A percentile compares a stretch with the other conserved stretches of the same genome.
phyloP scores from a whole-genome alignment of 352 stramenopile genomes.

The Globisporangium abappressorium region DNA sequence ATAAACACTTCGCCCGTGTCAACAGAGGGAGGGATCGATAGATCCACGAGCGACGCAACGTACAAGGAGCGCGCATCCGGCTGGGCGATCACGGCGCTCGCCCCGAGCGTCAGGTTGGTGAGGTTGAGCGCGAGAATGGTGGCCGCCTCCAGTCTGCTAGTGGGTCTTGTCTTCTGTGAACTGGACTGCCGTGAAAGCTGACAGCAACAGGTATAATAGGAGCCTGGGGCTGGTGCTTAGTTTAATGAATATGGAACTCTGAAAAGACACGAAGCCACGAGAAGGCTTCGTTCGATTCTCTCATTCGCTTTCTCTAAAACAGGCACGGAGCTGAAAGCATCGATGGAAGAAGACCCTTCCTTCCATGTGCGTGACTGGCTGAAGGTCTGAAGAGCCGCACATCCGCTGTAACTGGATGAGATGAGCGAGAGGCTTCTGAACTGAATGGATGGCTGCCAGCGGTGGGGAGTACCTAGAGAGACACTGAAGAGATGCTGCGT shows the following conservation, averaged over 20 bases:
- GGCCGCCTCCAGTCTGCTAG: background rate
- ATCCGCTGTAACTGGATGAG: background rate
- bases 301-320: background rate
- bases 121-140: conserved; percentile 17
- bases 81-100: conserved; percentile 18
- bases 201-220: background rate
- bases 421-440: background rate
- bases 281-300: background rate
- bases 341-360: background rate
- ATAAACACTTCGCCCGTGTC: too few relatives aligned
- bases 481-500: background rate
- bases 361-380: background rate
- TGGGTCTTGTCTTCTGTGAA: background rate
- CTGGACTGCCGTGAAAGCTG: background rate
- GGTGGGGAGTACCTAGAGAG: background rate
- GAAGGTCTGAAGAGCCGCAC: background rate
- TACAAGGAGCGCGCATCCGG: conserved; percentile 18
- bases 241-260: background rate
- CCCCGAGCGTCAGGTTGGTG: conserved; percentile 17
- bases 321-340: conserved; percentile 10
- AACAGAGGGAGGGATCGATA: background rate
- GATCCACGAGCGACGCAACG: background rate
- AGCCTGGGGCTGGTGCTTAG: background rate
- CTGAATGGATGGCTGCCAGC: background rate
- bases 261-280: background rate